A percentile compares a stretch with the other conserved stretches of the same genome.
Conservation (phyloP, 306 rosid species). For the Fragaria ananassa region DNA sequence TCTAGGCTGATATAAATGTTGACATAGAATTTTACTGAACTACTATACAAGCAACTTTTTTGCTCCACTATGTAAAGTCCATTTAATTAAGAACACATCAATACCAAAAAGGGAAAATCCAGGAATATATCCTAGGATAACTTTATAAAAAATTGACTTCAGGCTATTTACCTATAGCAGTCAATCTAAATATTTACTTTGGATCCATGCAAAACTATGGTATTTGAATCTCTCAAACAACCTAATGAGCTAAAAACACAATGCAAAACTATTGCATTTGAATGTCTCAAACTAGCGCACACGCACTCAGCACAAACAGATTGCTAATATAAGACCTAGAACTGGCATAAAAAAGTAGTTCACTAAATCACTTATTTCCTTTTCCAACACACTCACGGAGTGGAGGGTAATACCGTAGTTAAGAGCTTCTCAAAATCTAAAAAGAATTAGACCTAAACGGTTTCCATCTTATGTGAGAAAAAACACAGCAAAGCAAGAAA, state of each 20-base stretch:
- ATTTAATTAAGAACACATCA: not conserved
- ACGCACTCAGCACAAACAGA: not conserved
- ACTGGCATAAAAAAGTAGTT: not conserved
- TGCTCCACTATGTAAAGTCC: not conserved
- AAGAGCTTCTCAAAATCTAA: not conserved
- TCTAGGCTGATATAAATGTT: not conserved
- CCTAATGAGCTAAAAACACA: not conserved
- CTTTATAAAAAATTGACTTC: not conserved
- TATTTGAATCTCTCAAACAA: not conserved
- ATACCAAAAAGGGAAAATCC: not conserved
- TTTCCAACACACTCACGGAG: not conserved
- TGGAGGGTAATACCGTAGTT: not conserved
- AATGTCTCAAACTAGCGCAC: not conserved
- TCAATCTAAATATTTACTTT: not conserved
- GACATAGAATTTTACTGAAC: not conserved
- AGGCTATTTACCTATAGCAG: not conserved
- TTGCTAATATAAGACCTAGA: not conserved
- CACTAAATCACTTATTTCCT: not conserved
- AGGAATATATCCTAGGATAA: not conserved
- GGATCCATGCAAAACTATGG: not conserved
- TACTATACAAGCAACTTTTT: not conserved
- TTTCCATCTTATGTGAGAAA: constrained; percentile 1
- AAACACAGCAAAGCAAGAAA: constrained; percentile 14
- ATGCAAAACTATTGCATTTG: not conserved
- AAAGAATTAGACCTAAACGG: not conserved